Evolutionary conservation across 2,329 filamentous ascomycete species (phyloP).

Genomic region (Diaporthe amygdali): DNA sequence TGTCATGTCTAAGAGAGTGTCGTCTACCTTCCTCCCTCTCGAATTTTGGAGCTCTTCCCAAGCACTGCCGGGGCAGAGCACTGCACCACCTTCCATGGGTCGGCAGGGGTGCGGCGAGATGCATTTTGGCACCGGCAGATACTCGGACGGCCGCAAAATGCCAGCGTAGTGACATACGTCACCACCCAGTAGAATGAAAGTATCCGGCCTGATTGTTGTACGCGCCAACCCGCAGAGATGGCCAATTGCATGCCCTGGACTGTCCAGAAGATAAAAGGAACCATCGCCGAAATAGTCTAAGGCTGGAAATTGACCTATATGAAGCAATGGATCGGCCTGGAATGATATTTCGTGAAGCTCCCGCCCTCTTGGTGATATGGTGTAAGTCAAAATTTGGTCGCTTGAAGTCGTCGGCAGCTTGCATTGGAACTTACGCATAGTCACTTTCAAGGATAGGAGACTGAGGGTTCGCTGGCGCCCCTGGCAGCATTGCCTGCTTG

Average conservation of each 20-base stretch:
- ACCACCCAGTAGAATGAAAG: conserved; percentile 41
- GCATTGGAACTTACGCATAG: conserved; percentile 26
- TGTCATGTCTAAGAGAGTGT: conserved; percentile 31
- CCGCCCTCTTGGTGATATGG: too few species aligned
- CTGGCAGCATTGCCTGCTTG: conserved; percentile 43
- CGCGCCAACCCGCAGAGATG: conserved; percentile 38
- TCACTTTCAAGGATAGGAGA: conserved; percentile 34
- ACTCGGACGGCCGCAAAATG: conserved; percentile 33
- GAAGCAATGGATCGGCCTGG: conserved; percentile 26
- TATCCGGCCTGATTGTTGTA: conserved; percentile 30
- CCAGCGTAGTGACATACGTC: conserved; percentile 42
- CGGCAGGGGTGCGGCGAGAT: conserved; percentile 34
- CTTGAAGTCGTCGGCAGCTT: background rate
- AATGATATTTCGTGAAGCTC: conserved; percentile 4
- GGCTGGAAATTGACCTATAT: conserved; percentile 36
- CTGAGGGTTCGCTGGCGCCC: conserved; percentile 41
- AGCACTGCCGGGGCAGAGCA: conserved; percentile 29
- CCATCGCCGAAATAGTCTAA: conserved; percentile 39
- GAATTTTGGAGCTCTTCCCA: conserved; percentile 30
- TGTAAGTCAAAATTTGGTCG: too few species aligned
- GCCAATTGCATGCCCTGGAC: conserved; percentile 36
- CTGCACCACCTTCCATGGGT: too few species aligned
- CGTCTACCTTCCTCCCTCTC: conserved; percentile 28
- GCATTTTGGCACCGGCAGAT: conserved; percentile 30
- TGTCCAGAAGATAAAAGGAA: conserved; percentile 38